Evolutionary conservation across 164 flowering plant genomes (phyloP).

Genomic region (grape (Vitis vinifera)): ASM3070453v1 NC_081818.1:15682501-15683000

Average conservation of each 20-base stretch:
- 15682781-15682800: conserved; percentile 27
- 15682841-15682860: conserved; percentile 77
- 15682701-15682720: no score
- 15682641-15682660: no score
- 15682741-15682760: not conserved
- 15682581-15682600: no score
- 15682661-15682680: no score
- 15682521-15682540: no score
- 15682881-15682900: conserved; percentile 73
- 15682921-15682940: conserved; percentile 76
- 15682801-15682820: conserved; percentile 99
- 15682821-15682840: conserved; percentile 97
- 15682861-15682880: conserved; percentile 64
- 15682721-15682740: no score
- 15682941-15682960: conserved; percentile 98
- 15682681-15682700: no score
- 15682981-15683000: conserved; percentile 97
- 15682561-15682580: no score
- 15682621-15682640: no score
- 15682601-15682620: no score
- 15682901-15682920: conserved; percentile 92
- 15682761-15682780: not conserved
- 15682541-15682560: no score
- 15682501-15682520: no score
- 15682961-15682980: conserved; percentile 99